Conservation (phyloP, 169 alveolate species). For the Plasmodium blacklocki region DNA sequence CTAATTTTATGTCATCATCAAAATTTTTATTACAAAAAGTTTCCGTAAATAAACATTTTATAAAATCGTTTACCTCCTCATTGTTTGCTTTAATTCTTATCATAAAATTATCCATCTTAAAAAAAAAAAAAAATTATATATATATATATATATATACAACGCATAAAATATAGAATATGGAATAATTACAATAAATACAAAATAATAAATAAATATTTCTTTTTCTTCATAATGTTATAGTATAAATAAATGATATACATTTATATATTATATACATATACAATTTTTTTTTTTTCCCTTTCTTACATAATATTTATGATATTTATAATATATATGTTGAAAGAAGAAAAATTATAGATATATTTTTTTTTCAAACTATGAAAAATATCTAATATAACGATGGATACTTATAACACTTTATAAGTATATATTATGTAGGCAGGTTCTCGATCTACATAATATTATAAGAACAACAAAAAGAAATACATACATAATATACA, state of each 20-base stretch:
- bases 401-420: too few species aligned
- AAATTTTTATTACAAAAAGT: not conserved
- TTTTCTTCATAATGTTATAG: not conserved
- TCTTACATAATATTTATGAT: not conserved
- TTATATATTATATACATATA: not conserved
- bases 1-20: not conserved
- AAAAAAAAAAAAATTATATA: not conserved
- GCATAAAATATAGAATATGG: too few species aligned
- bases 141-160: not conserved
- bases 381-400: too few species aligned
- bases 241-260: not conserved
- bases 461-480: too few species aligned
- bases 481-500: too few species aligned
- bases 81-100: slow-evolving; percentile 10
- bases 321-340: too few species aligned
- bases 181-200: too few species aligned
- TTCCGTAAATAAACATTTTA: not conserved
- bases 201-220: not conserved
- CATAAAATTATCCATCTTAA: slow-evolving; percentile 43
- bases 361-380: too few species aligned
- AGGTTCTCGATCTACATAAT: too few species aligned
- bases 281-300: not conserved
- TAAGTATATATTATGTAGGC: too few species aligned
- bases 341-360: too few species aligned
- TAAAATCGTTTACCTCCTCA: slow-evolving; percentile 5